Percentiles rank a stretch among this genome's conserved stretches.
Evolutionary conservation across 495 filamentous ascomycete genomes (phyloP).

Genomic region (Podospora sp.): DNA sequence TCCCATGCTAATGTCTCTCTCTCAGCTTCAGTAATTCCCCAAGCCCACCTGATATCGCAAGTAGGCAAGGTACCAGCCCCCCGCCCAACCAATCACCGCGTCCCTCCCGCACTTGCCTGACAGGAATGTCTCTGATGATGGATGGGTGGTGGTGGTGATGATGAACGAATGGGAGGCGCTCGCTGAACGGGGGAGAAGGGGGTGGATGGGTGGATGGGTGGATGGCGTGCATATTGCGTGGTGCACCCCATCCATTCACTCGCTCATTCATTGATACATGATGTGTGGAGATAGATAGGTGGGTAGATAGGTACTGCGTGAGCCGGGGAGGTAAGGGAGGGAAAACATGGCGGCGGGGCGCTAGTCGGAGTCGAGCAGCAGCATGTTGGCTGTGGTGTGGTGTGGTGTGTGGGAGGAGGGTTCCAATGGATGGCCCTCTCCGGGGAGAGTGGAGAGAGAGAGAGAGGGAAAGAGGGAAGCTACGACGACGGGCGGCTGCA

Average conservation of each 20-base stretch:
- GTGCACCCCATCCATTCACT: background rate
- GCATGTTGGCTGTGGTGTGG: too few species aligned
- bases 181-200: background rate
- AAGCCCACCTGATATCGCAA: background rate
- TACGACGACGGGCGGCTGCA: background rate
- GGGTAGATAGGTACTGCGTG: too few species aligned
- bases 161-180: background rate
- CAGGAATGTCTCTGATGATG: background rate
- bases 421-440: too few species aligned
- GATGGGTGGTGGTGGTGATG: background rate
- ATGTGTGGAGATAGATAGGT: too few species aligned
- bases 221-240: background rate
- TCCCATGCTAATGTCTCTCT: background rate
- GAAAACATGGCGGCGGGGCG: too few species aligned
- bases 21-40: background rate
- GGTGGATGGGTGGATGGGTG: background rate
- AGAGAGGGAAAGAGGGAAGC: background rate
- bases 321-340: too few species aligned
- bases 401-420: too few species aligned
- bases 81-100: background rate
- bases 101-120: background rate
- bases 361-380: too few species aligned
- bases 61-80: too few species aligned
- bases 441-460: too few species aligned
- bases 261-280: background rate